Percentiles rank a stretch among this genome's conserved stretches.
Conservation (phyloP, 441 rosid genomes). For the Pelargonium fulgidum region DNA sequence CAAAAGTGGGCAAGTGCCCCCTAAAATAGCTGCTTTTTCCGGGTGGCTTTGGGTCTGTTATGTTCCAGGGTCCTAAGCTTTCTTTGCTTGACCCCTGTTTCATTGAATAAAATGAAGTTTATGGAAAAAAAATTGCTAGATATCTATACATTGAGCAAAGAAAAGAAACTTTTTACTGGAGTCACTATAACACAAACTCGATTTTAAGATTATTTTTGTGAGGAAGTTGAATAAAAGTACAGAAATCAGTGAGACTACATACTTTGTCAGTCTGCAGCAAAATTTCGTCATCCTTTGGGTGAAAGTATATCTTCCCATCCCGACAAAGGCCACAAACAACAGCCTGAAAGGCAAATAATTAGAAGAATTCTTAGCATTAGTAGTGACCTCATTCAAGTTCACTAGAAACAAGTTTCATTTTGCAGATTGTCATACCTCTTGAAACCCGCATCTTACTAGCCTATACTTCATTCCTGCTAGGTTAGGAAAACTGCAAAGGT, state of each 20-base stretch:
- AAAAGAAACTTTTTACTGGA: no score
- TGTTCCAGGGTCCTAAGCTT: no score
- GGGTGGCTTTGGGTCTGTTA: no score
- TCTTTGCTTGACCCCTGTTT: no score
- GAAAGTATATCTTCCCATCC: constrained; percentile 64
- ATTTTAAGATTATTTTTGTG: no score
- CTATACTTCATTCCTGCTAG: constrained; percentile 59
- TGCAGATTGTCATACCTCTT: constrained; percentile 43
- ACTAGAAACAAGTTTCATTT: neutral
- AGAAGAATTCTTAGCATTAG: constrained; percentile 16
- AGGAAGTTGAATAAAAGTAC: constrained; percentile 8
- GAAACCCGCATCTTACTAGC: constrained; percentile 65
- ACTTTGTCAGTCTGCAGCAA: constrained; percentile 69
- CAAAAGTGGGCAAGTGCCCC: neutral
- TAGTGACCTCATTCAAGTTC: constrained; percentile 15
- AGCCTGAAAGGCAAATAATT: constrained; percentile 41
- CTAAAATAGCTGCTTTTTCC: neutral
- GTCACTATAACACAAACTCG: no score
- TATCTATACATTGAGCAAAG: no score
- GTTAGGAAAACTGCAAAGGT: constrained; percentile 66
- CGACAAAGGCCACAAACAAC: constrained; percentile 88
- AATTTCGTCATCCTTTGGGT: constrained; percentile 81
- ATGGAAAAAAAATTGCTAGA: no score
- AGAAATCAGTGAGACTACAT: constrained; percentile 23
- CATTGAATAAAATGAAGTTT: no score